These are phyloP conservation scores for Pyrus communis DNA, from an alignment of 306 rosid genomes.

Conservation along the genomic window DNA sequence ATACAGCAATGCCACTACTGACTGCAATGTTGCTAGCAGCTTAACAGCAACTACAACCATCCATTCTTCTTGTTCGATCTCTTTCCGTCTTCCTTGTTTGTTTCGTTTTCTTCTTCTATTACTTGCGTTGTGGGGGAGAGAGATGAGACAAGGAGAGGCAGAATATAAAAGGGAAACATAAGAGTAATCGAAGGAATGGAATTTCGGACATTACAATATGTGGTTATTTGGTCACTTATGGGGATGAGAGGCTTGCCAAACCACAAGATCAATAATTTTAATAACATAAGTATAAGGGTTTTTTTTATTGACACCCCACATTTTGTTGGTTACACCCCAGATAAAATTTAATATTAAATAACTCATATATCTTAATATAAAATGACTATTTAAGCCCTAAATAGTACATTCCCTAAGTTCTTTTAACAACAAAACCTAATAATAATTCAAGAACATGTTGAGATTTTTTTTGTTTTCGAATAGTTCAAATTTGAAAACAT, in stretches of 20 bases:
- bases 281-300: neutral
- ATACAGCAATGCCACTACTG: neutral
- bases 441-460: too few relatives aligned
- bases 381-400: too few relatives aligned
- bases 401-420: too few relatives aligned
- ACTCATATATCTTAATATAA: too few relatives aligned
- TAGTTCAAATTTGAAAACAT: too few relatives aligned
- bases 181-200: conserved; percentile 7
- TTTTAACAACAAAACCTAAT: too few relatives aligned
- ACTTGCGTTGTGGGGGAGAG: neutral
- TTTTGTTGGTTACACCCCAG: too few relatives aligned
- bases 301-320: too few relatives aligned
- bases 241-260: neutral
- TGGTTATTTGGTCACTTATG: neutral
- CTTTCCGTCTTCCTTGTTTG: neutral
- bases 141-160: neutral
- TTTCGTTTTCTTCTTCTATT: neutral
- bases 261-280: neutral
- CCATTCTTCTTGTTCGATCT: neutral
- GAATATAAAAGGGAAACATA: neutral
- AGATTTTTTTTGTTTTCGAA: too few relatives aligned
- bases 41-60: neutral
- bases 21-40: neutral
- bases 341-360: too few relatives aligned
- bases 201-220: conserved; percentile 5